Base-by-base conservation (phyloP, 2,329 filamentous ascomycete species). In the Nigrospora sphaerica region DNA sequence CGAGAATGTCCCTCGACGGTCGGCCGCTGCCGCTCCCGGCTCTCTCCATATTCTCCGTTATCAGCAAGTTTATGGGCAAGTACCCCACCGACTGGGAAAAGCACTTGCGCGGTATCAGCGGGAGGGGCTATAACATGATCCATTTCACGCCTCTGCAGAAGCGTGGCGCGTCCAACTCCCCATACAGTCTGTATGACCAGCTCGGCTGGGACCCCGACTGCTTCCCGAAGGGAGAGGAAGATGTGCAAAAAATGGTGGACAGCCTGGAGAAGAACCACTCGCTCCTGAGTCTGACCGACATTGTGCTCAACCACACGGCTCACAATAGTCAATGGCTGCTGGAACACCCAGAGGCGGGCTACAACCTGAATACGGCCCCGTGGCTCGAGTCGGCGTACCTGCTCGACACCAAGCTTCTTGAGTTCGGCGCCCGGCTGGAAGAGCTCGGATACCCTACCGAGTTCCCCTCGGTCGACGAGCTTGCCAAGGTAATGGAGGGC, bases 61-160 rank as follows among this genome's bases (percentile, higher is more conserved):
- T 98, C 52, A 96, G 92, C 62, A 98, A 98, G 69, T 96, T 96
- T 70, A 95, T 98, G 88, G 93, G 93, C 52, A 83, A 85, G 60
- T 95, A 93, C 61, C 89, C 92, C 0, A 75, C 75, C 14, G 88
- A 95, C 59, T 98, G 92, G 91, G 82, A 96, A 62, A 85, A 81
- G 44, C 92, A 97, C 63, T 71, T 98, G 47, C 77, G 79, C 47
- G 91, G 93, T 28, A 95, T 98, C 63, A 87, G 88, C 62, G 81
- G 87, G 58, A 80, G 93, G 50, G 91, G 91, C 39, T 98, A 98
- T 75, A 98, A 98, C 70, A 96, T 97, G 90, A 83, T 98, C 49
- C 93, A 98, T 66, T 98, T 98, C 65, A 96, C 93, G 2, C 93
- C 93, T 11, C 73, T 98, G 54, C 93, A 95, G 75, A 77, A 86